Base-by-base conservation (phyloP, 345 rosid species). In the Sonneratia caseolaris region DNA sequence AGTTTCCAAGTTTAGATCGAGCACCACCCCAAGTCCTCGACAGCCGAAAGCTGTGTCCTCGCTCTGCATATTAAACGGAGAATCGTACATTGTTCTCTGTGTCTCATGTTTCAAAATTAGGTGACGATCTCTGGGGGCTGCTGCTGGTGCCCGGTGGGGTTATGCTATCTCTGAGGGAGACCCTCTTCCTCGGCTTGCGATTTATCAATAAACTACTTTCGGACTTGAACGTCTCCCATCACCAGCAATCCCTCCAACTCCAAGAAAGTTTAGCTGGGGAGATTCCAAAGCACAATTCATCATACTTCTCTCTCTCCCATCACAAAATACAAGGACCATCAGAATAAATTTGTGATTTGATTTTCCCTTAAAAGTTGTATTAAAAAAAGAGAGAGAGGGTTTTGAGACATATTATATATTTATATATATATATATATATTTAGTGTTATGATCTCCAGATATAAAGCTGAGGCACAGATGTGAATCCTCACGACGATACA, bases 161-260 rank as follows among this genome's bases (percentile, higher is more conserved):
- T 66, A 7, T 66, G 69, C 37, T 37, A 5, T 66, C 69, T 37
- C 16, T 13, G 69, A 66, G 22, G 69, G 69, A 66, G 69, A 66
- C 69, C 42, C 69, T 37, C 18, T 57, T 57, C 64, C 64, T 57
- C 7, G 22, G 64, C 27, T 57, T 57, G 35, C 64, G 43, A 37
- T 21, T 66, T 35, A 27, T 27, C 32, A 27, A 27, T 27, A 27
- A 27, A 27, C 1, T 27, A 27, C 32, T 27, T 27, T 27, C 32
- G 32, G 1, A 1, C 32, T 27, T 27, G 32, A 27, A 27, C 21
- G 9, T 37, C 48, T 19, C 47, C 0, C 18, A 9, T 27, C 48
- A 9, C 24, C 37, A 66, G 47, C 61, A 56, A 8, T 56, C 61
- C 14, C 7, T 42, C 45, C 32, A 27, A 42, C 55, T 56, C 61